These are phyloP conservation scores for Cercospora sojina DNA, from an alignment of 2,329 filamentous ascomycete species.

Conservation along the genomic window DNA sequence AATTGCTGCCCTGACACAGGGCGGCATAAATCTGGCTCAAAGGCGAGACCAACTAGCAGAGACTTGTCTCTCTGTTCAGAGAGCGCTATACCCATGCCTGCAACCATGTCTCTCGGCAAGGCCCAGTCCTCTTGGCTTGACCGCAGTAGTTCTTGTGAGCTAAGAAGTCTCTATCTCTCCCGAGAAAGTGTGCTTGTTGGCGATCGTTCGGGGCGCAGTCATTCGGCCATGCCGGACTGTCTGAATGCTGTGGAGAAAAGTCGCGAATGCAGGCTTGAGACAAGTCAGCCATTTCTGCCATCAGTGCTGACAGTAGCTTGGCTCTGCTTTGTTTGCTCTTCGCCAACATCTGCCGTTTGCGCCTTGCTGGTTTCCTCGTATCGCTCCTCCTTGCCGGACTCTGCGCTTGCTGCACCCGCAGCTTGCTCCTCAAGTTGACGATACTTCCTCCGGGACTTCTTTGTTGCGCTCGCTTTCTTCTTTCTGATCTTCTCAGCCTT, in stretches of 20 bases:
- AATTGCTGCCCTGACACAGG: not conserved
- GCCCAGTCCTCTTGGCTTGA: not conserved
- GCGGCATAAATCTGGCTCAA: not conserved
- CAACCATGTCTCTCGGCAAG: not conserved
- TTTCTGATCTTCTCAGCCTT: constrained; percentile 63
- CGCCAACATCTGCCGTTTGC: not conserved
- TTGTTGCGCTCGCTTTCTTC: constrained; percentile 71
- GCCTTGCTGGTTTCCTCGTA: not conserved
- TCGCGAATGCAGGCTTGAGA: not conserved
- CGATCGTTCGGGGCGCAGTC: not conserved
- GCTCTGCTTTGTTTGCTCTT: not conserved
- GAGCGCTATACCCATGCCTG: not conserved
- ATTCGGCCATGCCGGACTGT: not conserved
- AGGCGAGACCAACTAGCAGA: not conserved
- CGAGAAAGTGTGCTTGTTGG: not conserved
- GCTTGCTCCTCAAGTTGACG: constrained; percentile 58
- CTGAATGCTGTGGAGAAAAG: not conserved
- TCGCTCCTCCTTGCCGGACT: not conserved
- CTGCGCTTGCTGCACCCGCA: constrained; percentile 23
- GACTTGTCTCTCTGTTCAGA: not conserved
- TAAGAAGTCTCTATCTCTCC: not conserved
- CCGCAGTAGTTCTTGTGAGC: not conserved
- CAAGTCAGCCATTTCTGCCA: not conserved
- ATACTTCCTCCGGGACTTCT: constrained; percentile 84
- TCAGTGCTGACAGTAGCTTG: not conserved